Percentiles rank a stretch among this genome's conserved stretches.
Conservation (phyloP, 83 land plant genomes). For the Thuja plicata region DNA sequence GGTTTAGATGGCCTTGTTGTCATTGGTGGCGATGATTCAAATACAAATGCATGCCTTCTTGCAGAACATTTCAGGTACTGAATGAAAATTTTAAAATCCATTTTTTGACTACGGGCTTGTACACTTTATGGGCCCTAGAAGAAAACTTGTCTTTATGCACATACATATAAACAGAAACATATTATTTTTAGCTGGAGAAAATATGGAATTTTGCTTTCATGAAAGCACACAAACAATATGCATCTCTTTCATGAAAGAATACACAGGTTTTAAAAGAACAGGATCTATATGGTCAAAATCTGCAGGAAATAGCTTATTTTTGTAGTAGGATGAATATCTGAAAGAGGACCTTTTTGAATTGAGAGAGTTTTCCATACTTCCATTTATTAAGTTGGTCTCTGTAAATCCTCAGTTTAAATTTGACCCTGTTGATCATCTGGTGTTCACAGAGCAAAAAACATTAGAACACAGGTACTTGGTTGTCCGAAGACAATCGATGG, state of each 20-base stretch:
- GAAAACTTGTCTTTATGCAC: neutral
- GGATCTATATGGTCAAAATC: neutral
- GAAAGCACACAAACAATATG: neutral
- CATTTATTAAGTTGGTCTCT: slow-evolving; percentile 13
- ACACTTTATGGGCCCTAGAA: neutral
- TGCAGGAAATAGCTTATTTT: slow-evolving; percentile 10
- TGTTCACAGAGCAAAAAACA: slow-evolving; percentile 56
- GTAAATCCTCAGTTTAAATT: neutral
- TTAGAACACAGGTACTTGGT: slow-evolving; percentile 91
- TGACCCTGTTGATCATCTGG: neutral
- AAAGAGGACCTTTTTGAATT: neutral
- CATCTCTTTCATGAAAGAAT: neutral
- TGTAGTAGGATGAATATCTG: neutral
- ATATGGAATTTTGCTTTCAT: neutral
- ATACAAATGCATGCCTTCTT: slow-evolving; percentile 97
- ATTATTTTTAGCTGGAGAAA: neutral
- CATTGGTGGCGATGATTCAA: slow-evolving; percentile 99
- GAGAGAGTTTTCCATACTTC: neutral
- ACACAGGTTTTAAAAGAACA: neutral
- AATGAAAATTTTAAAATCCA: neutral
- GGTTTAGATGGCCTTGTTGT: slow-evolving; percentile 97
- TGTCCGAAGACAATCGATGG: slow-evolving; percentile 99
- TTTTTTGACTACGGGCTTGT: neutral
- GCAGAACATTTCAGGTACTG: slow-evolving; percentile 89
- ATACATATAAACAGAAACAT: neutral